Evolutionary conservation across 2,329 filamentous ascomycete genomes (phyloP).

Genomic region (Harringtonia aguacate): DNA sequence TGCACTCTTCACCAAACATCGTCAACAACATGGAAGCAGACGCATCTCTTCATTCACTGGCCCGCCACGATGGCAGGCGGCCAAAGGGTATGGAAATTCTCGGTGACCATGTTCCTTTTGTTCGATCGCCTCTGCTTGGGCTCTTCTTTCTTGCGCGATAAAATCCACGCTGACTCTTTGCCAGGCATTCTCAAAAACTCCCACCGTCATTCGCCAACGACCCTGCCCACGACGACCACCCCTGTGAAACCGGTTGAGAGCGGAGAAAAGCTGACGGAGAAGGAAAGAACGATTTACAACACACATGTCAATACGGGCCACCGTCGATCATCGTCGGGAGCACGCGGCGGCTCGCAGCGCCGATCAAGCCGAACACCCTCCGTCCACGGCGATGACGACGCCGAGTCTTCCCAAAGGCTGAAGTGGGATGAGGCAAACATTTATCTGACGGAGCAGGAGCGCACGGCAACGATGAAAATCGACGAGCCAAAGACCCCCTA

Average conservation of each 20-base stretch:
- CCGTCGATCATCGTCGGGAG: slow-evolving; percentile 69
- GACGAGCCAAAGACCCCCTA: slow-evolving; percentile 97
- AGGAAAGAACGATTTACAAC: slow-evolving; percentile 88
- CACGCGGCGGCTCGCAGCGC: slow-evolving; percentile 57
- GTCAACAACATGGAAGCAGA: too few species aligned
- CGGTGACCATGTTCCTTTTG: too few species aligned
- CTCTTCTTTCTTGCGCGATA: too few species aligned
- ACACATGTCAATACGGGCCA: slow-evolving; percentile 90
- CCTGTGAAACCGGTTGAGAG: slow-evolving; percentile 7
- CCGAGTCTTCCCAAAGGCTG: slow-evolving; percentile 60
- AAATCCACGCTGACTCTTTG: background rate
- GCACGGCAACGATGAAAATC: slow-evolving; percentile 95
- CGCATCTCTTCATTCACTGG: too few species aligned
- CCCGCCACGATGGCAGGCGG: too few species aligned
- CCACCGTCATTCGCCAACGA: background rate
- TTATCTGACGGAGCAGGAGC: slow-evolving; percentile 94
- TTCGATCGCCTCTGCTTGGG: too few species aligned
- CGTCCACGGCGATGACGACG: slow-evolving; percentile 32
- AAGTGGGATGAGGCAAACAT: slow-evolving; percentile 99
- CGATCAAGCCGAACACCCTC: slow-evolving; percentile 46
- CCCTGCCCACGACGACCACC: background rate
- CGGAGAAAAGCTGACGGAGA: slow-evolving; percentile 52
- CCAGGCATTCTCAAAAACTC: background rate
- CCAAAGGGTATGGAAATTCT: too few species aligned
- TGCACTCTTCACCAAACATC: too few species aligned